Percentiles rank a stretch among this genome's conserved stretches.
Evolutionary conservation across 2,329 filamentous ascomycete genomes (phyloP).

Genomic region (Aschersonia sp.): DNA sequence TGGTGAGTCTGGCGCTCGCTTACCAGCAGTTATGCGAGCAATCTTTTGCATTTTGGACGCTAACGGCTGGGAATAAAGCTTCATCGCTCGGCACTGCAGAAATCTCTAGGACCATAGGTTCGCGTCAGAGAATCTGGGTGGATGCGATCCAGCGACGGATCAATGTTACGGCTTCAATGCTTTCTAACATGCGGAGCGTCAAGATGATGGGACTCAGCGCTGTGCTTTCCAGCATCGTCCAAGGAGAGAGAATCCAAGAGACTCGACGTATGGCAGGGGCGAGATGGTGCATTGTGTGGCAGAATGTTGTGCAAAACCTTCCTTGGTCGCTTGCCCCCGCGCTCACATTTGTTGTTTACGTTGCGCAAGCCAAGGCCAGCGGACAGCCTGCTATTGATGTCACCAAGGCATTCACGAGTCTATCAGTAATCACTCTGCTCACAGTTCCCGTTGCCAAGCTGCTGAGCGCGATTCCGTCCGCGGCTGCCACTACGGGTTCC

Average conservation of each 20-base stretch:
- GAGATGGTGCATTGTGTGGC: constrained; percentile 7
- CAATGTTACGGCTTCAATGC: constrained; percentile 11
- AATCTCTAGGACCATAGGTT: constrained; percentile 6
- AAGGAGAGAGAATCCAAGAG: constrained; percentile 18
- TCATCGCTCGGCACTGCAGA: constrained; percentile 5
- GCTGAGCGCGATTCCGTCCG: constrained; percentile 6
- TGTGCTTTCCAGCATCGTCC: constrained; percentile 15
- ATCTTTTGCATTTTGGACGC: neutral
- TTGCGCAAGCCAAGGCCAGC: constrained; percentile 1
- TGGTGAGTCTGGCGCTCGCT: constrained; percentile 1
- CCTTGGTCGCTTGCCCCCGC: constrained; percentile 6
- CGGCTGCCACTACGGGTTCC: constrained; percentile 6
- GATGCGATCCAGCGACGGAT: constrained; percentile 8
- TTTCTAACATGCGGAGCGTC: constrained; percentile 22
- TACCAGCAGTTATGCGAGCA: no score
- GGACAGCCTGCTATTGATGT: constrained; percentile 2
- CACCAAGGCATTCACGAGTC: constrained; percentile 8
- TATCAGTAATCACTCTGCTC: constrained; percentile 9
- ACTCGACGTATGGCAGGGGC: constrained; percentile 3
- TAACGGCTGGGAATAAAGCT: neutral
- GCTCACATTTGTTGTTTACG: constrained; percentile 5
- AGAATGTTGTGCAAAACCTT: constrained; percentile 7
- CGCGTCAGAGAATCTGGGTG: constrained; percentile 6
- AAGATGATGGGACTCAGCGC: constrained; percentile 24
- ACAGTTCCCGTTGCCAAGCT: constrained; percentile 7